Conservation (phyloP, 2,329 filamentous ascomycete species). For the Thielaviopsis populi region DNA sequence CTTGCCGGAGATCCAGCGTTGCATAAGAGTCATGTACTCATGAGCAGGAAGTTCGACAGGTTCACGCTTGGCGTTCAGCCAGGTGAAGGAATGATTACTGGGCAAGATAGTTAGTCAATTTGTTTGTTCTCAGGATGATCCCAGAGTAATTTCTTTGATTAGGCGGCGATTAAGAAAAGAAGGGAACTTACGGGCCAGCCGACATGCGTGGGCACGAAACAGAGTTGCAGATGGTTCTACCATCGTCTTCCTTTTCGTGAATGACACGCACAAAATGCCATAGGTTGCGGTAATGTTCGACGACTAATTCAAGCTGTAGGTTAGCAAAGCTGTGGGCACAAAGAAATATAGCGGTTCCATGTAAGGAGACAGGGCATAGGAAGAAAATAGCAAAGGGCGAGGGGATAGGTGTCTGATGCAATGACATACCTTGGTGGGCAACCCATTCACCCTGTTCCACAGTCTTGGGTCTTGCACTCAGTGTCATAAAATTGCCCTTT, state of each 20-base stretch:
- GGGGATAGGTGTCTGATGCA: not conserved
- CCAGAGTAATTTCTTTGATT: not conserved
- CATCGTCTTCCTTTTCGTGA: constrained; percentile 69
- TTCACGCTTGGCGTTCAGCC: constrained; percentile 76
- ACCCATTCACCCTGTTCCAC: constrained; percentile 93
- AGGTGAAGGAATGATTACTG: constrained; percentile 88
- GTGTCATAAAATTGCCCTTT: constrained; percentile 93
- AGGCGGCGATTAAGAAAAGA: not conserved
- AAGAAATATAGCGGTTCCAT: not conserved
- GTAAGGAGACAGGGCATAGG: not conserved
- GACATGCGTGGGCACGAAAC: constrained; percentile 83
- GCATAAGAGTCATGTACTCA: constrained; percentile 89
- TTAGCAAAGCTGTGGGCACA: not conserved
- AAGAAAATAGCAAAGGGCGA: not conserved
- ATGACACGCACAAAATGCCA: constrained; percentile 82
- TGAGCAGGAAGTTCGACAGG: constrained; percentile 84
- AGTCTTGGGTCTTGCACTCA: constrained; percentile 83
- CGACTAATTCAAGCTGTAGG: constrained; percentile 40
- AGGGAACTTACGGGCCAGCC: constrained; percentile 65
- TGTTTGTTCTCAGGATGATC: not conserved
- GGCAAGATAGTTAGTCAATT: not conserved
- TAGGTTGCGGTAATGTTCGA: constrained; percentile 80
- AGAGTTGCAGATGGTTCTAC: constrained; percentile 67
- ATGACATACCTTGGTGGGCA: constrained; percentile 66
- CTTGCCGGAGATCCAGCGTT: constrained; percentile 94